Evolutionary conservation across 805 yeast genomes (phyloP).

Genomic region (Metschnikowia dekortorum): DNA sequence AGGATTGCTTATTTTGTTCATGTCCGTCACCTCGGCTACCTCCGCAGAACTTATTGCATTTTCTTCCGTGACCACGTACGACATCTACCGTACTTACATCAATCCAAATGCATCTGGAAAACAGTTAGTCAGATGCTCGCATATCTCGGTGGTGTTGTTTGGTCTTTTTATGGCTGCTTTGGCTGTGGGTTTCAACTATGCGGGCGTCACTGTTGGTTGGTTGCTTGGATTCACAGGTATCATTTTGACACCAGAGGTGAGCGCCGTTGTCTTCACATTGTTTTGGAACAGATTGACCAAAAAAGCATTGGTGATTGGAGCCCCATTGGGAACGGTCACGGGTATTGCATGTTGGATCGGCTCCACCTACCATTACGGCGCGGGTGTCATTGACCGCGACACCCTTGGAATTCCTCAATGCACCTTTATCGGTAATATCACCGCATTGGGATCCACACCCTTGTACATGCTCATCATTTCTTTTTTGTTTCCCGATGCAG

Average conservation of each 20-base stretch:
- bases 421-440: slow-evolving; percentile 6
- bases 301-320: slow-evolving; percentile 16
- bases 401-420: slow-evolving; percentile 5
- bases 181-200: slow-evolving; percentile 36
- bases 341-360: slow-evolving; percentile 23
- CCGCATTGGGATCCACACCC: slow-evolving; percentile 8
- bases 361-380: slow-evolving; percentile 5
- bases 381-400: slow-evolving; percentile 1
- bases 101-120: slow-evolving; percentile 37
- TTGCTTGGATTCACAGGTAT: slow-evolving; percentile 37
- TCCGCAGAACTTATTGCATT: slow-evolving; percentile 42
- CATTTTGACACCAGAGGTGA: slow-evolving; percentile 33
- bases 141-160: slow-evolving; percentile 34
- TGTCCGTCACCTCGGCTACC: slow-evolving; percentile 42
- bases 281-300: slow-evolving; percentile 31
- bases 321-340: slow-evolving; percentile 20
- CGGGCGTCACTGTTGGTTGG: slow-evolving; percentile 42
- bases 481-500: slow-evolving; percentile 12
- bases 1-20: slow-evolving; percentile 35
- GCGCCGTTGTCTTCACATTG: slow-evolving; percentile 29
- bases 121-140: slow-evolving; percentile 31
- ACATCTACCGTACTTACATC: slow-evolving; percentile 36
- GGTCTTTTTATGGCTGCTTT: slow-evolving; percentile 36
- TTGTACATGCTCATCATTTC: slow-evolving; percentile 23
- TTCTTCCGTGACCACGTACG: slow-evolving; percentile 37